phyloP scores from a whole-genome alignment of 1,284 basidiomycete genomes.

The Marasmius oreades region DNA sequence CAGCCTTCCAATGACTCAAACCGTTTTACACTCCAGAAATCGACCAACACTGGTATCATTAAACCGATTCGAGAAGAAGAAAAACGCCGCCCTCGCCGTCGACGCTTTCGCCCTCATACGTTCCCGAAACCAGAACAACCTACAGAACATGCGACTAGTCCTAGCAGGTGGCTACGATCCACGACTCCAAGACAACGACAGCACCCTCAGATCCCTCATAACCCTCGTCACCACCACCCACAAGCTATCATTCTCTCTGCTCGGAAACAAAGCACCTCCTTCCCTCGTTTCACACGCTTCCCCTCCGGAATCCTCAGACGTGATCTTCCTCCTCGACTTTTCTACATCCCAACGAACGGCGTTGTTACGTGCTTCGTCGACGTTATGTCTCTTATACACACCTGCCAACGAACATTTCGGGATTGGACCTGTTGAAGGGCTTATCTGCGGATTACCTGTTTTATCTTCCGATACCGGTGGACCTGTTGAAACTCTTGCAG shows the following conservation, averaged over 20 bases:
- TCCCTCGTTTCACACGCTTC: slow-evolving; percentile 34
- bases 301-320: slow-evolving; percentile 34
- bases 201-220: slow-evolving; percentile 58
- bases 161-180: slow-evolving; percentile 70
- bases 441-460: slow-evolving; percentile 89
- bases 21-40: slow-evolving; percentile 45
- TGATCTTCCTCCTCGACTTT: slow-evolving; percentile 88
- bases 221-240: slow-evolving; percentile 44
- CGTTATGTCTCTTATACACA: slow-evolving; percentile 84
- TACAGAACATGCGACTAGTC: slow-evolving; percentile 54
- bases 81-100: slow-evolving; percentile 84
- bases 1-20: neutral
- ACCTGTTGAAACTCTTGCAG: slow-evolving; percentile 69
- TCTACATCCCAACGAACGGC: slow-evolving; percentile 75
- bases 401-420: slow-evolving; percentile 97
- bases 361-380: slow-evolving; percentile 63
- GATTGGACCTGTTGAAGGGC: slow-evolving; percentile 94
- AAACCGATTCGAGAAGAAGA: slow-evolving; percentile 96
- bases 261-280: neutral
- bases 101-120: slow-evolving; percentile 66
- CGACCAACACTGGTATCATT: slow-evolving; percentile 83
- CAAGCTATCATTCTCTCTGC: slow-evolving; percentile 52
- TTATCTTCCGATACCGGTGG: slow-evolving; percentile 89
- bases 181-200: slow-evolving; percentile 43
- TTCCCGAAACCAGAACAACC: slow-evolving; percentile 15